Conservation (phyloP, 2,329 filamentous ascomycete genomes). For the Trichoderma sp. region DNA sequence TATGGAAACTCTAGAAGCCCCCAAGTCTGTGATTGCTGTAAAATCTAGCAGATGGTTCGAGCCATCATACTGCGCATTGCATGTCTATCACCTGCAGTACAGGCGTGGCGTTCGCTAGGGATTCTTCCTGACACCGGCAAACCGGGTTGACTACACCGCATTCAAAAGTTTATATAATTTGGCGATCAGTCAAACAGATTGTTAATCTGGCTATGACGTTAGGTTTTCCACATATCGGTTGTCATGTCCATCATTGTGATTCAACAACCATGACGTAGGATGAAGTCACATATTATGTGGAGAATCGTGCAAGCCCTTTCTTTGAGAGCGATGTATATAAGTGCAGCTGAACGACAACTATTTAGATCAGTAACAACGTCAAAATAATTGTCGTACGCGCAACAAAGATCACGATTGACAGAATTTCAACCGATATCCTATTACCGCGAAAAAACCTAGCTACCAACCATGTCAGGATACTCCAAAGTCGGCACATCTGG, state of each 20-base stretch:
- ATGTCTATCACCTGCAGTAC: neutral
- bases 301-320: neutral
- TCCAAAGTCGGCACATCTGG: slow-evolving; percentile 67
- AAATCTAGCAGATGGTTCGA: neutral
- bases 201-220: slow-evolving; percentile 12
- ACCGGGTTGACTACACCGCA: neutral
- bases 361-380: neutral
- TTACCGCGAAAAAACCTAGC: neutral
- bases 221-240: neutral
- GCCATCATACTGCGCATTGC: neutral
- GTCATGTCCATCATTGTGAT: neutral
- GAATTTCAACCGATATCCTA: neutral
- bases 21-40: neutral
- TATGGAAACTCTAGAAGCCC: neutral
- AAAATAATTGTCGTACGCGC: neutral
- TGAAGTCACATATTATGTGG: slow-evolving; percentile 14
- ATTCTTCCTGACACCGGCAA: neutral
- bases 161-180: neutral
- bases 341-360: neutral
- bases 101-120: neutral
- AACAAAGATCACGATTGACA: too few species aligned
- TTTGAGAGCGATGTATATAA: neutral
- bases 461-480: slow-evolving; percentile 39
- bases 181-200: neutral
- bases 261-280: slow-evolving; percentile 13